Base-by-base conservation (phyloP, 495 filamentous ascomycete species). In the Entonaema liquescens region DNA sequence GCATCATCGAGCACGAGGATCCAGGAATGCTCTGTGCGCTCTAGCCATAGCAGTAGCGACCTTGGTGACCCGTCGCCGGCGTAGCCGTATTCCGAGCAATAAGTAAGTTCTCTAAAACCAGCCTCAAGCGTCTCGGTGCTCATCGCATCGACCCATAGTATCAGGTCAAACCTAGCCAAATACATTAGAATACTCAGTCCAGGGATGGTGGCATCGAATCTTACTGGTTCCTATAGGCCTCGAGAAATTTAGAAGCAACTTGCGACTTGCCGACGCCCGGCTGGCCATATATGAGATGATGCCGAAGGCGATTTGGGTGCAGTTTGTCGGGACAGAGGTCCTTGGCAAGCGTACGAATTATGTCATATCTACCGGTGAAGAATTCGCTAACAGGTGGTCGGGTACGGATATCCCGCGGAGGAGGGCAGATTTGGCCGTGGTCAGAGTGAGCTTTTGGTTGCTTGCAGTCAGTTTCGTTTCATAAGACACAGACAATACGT, bases 1-100 rank as follows among this genome's bases (percentile, higher is more conserved):
- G 26, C 55, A n/a, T 58, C 55, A 33, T 58, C 55, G 33, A 58
- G 15, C 3, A 58, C 55, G 9, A 58, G 55, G 9, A 58, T 58
- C 55, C 55, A 58, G 1, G 55, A 38, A 21, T 19, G 31, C 21
- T 58, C 55, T 3, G 55, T 58, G 17, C 3, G 40, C 55, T 58
- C 33, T 2, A 58, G 35, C 55, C 55, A 58, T 4, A 6, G 4
- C 3, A 58, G 12, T 9, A 58, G 17, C 8, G 33, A 38, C 19
- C 21, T 25, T 2, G 55, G 12, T 9, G 55, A 58, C 4, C 55
- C 55, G 19, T 58, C 55, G 12, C 55, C 55, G 2, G 9, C 33
- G 3, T 58, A 58, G 11, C 55, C 55, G 3, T 40, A 58, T 15
- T 58, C 55, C 1, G 55, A 58, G 7, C 55, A 58, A n/a, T 26